Conservation (phyloP, 2,329 filamentous ascomycete genomes). For the Fonsecaea nubica region DNA sequence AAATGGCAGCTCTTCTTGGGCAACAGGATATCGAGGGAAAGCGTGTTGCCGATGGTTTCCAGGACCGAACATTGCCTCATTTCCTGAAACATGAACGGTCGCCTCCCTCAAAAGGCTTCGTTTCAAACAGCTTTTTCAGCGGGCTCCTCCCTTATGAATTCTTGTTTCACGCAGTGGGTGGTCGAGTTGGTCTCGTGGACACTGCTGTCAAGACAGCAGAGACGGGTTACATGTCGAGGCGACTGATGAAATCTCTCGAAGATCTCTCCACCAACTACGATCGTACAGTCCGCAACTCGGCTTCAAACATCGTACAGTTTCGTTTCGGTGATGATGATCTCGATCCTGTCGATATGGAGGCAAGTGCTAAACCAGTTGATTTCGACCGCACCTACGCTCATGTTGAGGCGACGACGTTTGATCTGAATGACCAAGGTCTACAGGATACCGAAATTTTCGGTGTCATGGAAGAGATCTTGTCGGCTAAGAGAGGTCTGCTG, state of each 20-base stretch:
- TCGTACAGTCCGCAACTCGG: constrained; percentile 90
- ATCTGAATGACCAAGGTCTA: constrained; percentile 75
- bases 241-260: constrained; percentile 96
- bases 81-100: constrained; percentile 92
- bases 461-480: constrained; percentile 72
- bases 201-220: constrained; percentile 94
- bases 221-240: constrained; percentile 98
- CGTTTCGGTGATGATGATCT: constrained; percentile 96
- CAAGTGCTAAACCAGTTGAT: constrained; percentile 86
- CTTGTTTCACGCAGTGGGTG: constrained; percentile 97
- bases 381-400: constrained; percentile 92
- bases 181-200: constrained; percentile 97
- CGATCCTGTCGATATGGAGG: constrained; percentile 98
- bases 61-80: constrained; percentile 91
- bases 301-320: constrained; percentile 89
- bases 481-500: constrained; percentile 70
- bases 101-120: constrained; percentile 95
- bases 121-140: constrained; percentile 95
- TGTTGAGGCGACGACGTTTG: constrained; percentile 74
- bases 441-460: constrained; percentile 74
- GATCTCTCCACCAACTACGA: constrained; percentile 94
- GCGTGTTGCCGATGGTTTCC: constrained; percentile 94
- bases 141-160: constrained; percentile 91
- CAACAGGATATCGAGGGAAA: constrained; percentile 96
- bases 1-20: constrained; percentile 97